phyloP scores from a whole-genome alignment of 164 flowering plant genomes.

The Vitis riparia region DNA sequence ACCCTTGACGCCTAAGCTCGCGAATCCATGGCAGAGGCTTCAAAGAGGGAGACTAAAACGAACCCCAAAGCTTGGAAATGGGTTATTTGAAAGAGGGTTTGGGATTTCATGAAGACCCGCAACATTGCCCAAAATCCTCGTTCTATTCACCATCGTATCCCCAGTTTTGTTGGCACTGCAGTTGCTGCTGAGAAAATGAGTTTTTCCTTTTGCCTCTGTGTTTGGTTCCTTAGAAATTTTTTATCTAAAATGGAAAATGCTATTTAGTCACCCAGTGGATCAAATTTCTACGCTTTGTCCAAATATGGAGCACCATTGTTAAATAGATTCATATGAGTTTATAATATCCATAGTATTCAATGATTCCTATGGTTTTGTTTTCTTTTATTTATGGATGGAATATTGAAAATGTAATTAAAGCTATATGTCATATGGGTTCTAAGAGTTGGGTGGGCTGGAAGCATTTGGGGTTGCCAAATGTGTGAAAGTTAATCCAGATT shows the following conservation, averaged over 20 bases:
- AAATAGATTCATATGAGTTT: no score
- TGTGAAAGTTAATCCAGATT: conserved; percentile 91
- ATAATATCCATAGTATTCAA: no score
- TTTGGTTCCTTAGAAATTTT: background rate
- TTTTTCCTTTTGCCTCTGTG: background rate
- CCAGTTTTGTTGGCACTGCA: conserved; percentile 75
- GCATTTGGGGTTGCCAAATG: conserved; percentile 54
- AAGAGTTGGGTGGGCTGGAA: conserved; percentile 66
- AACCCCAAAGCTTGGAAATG: conserved; percentile 89
- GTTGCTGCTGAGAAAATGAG: conserved; percentile 58
- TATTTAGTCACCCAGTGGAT: no score
- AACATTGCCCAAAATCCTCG: conserved; percentile 81
- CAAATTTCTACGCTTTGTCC: no score
- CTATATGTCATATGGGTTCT: conserved; percentile 1
- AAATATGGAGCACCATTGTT: no score
- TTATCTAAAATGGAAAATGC: no score
- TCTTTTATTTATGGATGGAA: no score
- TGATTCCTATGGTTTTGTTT: no score
- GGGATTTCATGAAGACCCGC: conserved; percentile 80
- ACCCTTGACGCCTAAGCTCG: conserved; percentile 63
- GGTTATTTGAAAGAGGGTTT: conserved; percentile 76
- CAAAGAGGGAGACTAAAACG: conserved; percentile 29
- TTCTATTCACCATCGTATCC: conserved; percentile 89
- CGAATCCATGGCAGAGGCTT: conserved; percentile 62
- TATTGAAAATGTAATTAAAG: no score